Evolutionary conservation across 1,139 yeast genomes (phyloP).

Genomic region (Yamadazyma membranifaciens): DNA sequence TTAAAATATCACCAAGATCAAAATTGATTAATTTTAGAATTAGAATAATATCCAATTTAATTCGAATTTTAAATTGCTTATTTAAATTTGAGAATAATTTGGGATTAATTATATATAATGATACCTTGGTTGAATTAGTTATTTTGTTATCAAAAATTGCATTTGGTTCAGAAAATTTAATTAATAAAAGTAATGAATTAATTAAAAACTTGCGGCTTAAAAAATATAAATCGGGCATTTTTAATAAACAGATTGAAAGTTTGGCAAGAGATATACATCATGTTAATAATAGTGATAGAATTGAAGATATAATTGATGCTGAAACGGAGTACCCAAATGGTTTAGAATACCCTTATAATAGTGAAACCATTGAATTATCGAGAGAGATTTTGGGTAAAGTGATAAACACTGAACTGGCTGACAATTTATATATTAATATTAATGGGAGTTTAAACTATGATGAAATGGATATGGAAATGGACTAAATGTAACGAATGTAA

Average conservation of each 20-base stretch:
- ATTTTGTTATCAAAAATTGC: conserved; percentile 58
- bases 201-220: conserved; percentile 27
- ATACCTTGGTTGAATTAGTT: conserved; percentile 46
- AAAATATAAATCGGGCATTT: conserved; percentile 25
- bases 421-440: conserved; percentile 67
- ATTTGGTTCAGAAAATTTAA: conserved; percentile 43
- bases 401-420: conserved; percentile 78
- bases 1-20: conserved; percentile 49
- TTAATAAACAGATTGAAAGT: conserved; percentile 42
- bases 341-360: conserved; percentile 60
- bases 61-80: conserved; percentile 32
- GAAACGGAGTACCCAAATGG: conserved; percentile 54
- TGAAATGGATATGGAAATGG: conserved; percentile 4
- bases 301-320: conserved; percentile 24
- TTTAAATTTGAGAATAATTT: conserved; percentile 31
- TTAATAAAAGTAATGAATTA: conserved; percentile 34
- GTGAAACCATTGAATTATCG: conserved; percentile 65
- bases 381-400: conserved; percentile 69
- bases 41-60: conserved; percentile 39
- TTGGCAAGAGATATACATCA: conserved; percentile 43
- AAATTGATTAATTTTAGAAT: conserved; percentile 38
- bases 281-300: conserved; percentile 15
- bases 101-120: conserved; percentile 36
- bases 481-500: too few relatives aligned
- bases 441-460: conserved; percentile 15